These are phyloP conservation scores for Boletus speciosus DNA, from an alignment of 768 basidiomycete species.

Conservation along the genomic window DNA sequence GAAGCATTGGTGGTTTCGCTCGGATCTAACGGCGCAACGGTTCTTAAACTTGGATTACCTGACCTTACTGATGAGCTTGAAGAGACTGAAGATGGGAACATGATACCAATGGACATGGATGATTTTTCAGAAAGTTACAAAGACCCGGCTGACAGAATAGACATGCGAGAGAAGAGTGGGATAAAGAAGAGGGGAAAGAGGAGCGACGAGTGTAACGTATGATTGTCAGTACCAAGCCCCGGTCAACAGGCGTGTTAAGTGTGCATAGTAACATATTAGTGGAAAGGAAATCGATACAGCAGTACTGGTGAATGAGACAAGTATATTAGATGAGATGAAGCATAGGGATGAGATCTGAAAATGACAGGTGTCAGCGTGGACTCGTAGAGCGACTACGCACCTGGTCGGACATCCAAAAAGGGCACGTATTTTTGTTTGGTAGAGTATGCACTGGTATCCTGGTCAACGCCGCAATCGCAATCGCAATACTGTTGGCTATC, in stretches of 20 bases:
- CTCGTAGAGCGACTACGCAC: conserved; percentile 3
- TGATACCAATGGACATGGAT: conserved; percentile 8
- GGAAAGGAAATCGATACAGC: not conserved
- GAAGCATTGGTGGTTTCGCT: not conserved
- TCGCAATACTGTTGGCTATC: not conserved
- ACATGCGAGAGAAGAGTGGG: not conserved
- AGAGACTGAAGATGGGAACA: not conserved
- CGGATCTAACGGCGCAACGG: not conserved
- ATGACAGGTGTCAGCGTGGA: not conserved
- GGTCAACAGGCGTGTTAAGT: conserved; percentile 1
- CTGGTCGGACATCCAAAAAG: not conserved
- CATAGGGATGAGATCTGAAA: not conserved
- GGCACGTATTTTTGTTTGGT: not conserved
- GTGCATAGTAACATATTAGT: not conserved
- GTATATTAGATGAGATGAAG: not conserved
- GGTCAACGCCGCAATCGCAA: not conserved
- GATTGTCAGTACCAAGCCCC: conserved; percentile 12
- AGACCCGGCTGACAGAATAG: conserved; percentile 1
- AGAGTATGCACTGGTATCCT: not conserved
- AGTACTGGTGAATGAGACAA: not conserved
- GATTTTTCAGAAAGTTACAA: conserved; percentile 10
- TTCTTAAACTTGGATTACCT: conserved; percentile 1
- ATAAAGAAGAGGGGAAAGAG: too few relatives aligned
- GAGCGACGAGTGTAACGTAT: not conserved
- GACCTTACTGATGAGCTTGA: not conserved